These are phyloP conservation scores for Eutypella sp. DNA, from an alignment of 2,329 filamentous ascomycete species.

Conservation along the genomic window DNA sequence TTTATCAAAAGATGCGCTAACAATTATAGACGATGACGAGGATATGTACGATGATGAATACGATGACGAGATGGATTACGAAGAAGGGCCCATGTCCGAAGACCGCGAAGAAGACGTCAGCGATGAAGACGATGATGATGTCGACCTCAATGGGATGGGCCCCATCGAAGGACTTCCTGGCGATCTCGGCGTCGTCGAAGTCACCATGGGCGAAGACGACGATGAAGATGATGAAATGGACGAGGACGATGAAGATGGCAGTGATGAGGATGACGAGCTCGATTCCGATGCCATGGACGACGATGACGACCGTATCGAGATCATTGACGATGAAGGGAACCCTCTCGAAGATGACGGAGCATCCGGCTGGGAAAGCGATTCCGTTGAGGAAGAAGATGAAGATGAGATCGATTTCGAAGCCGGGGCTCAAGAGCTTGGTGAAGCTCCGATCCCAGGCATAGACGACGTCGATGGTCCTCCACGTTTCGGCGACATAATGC, in stretches of 20 bases:
- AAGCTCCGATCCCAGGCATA: conserved; percentile 45
- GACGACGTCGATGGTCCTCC: conserved; percentile 33
- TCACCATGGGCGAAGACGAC: conserved; percentile 72
- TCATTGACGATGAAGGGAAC: conserved; percentile 60
- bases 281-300: conserved; percentile 53
- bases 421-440: conserved; percentile 50
- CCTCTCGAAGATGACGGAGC: conserved; percentile 54
- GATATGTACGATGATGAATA: conserved; percentile 92
- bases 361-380: conserved; percentile 58
- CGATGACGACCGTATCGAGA: conserved; percentile 48
- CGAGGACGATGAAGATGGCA: conserved; percentile 45
- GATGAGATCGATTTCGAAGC: conserved; percentile 50
- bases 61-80: conserved; percentile 89
- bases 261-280: conserved; percentile 56
- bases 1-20: conserved; percentile 6
- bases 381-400: conserved; percentile 52
- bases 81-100: conserved; percentile 62
- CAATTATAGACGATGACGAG: conserved; percentile 61
- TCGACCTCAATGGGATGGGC: conserved; percentile 67
- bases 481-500: conserved; percentile 49
- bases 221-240: conserved; percentile 59
- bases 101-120: conserved; percentile 85
- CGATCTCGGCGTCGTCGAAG: conserved; percentile 59
- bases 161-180: conserved; percentile 72
- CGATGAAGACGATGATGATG: conserved; percentile 77